Percentiles rank a stretch among this genome's conserved stretches.
Conservation (phyloP, 495 filamentous ascomycete genomes). For the Copromyces sp. region DNA sequence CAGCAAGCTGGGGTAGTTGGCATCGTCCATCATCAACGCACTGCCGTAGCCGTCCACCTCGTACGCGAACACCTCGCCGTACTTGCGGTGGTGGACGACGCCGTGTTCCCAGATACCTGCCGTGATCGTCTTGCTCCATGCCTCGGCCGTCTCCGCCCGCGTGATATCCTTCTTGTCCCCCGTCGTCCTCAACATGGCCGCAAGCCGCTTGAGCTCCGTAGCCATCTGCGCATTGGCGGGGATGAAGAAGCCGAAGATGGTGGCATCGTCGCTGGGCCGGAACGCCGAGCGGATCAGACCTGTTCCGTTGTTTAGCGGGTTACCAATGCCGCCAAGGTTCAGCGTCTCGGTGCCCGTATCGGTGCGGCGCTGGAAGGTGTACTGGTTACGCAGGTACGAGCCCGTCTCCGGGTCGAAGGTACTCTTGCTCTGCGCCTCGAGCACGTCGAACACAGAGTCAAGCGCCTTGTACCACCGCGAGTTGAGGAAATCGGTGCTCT, state of each 20-base stretch:
- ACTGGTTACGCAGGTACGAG: constrained; percentile 58
- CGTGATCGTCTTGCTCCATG: constrained; percentile 58
- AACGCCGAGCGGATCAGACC: constrained; percentile 87
- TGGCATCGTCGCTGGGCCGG: constrained; percentile 95
- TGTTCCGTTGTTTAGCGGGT: constrained; percentile 77
- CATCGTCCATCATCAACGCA: constrained; percentile 90
- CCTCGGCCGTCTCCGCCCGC: constrained; percentile 44
- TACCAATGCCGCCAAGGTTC: constrained; percentile 70
- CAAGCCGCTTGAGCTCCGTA: constrained; percentile 73
- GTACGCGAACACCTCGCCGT: constrained; percentile 87
- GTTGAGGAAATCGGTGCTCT: constrained; percentile 66
- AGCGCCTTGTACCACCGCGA: constrained; percentile 73
- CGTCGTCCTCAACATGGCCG: constrained; percentile 51
- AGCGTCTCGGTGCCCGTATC: constrained; percentile 84
- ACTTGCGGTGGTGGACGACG: constrained; percentile 74
- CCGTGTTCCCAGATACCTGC: constrained; percentile 79
- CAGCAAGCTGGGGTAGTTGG: constrained; percentile 85
- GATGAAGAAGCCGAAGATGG: constrained; percentile 90
- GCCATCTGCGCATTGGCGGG: constrained; percentile 95
- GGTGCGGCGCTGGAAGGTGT: constrained; percentile 77
- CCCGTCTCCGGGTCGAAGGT: constrained; percentile 64
- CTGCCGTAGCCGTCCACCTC: constrained; percentile 96
- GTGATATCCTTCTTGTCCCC: constrained; percentile 35
- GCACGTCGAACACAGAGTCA: constrained; percentile 56
- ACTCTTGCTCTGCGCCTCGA: constrained; percentile 66